Conservation (phyloP, 805 yeast species). For the Yamadazyma tumulicola region DNA sequence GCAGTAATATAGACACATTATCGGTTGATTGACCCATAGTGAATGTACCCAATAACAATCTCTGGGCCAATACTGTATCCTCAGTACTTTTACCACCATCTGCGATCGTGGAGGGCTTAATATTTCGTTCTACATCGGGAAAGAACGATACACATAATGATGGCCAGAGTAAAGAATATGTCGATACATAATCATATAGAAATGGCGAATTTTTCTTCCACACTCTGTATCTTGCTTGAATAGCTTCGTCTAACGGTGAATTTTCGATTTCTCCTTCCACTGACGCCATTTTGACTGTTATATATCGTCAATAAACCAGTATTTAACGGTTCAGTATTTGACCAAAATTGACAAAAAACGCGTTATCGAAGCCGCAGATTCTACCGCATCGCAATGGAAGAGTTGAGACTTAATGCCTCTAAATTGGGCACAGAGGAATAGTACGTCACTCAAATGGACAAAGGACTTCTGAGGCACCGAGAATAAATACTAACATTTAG, state of each 20-base stretch:
- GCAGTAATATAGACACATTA: slow-evolving; percentile 35
- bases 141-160: slow-evolving; percentile 40
- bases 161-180: slow-evolving; percentile 43
- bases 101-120: not conserved
- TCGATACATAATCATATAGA: slow-evolving; percentile 38
- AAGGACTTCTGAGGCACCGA: not conserved
- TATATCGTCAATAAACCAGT: too few species aligned
- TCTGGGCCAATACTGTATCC: slow-evolving; percentile 16
- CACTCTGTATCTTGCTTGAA: slow-evolving; percentile 33
- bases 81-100: not conserved
- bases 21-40: slow-evolving; percentile 59
- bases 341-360: not conserved
- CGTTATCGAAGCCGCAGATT: not conserved
- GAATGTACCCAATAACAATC: slow-evolving; percentile 60
- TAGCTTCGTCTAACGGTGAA: slow-evolving; percentile 24
- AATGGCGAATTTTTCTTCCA: slow-evolving; percentile 45
- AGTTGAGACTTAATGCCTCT: slow-evolving; percentile 59
- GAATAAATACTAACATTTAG: slow-evolving; percentile 28
- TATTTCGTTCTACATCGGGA: slow-evolving; percentile 31
- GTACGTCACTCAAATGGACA: slow-evolving; percentile 32
- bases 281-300: not conserved
- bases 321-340: too few species aligned
- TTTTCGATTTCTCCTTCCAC: not conserved
- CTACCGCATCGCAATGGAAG: slow-evolving; percentile 4
- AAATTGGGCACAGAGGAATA: slow-evolving; percentile 84